These are phyloP conservation scores for Niveomyces coronatus DNA, from an alignment of 2,329 filamentous ascomycete species.

Conservation along the genomic window DNA sequence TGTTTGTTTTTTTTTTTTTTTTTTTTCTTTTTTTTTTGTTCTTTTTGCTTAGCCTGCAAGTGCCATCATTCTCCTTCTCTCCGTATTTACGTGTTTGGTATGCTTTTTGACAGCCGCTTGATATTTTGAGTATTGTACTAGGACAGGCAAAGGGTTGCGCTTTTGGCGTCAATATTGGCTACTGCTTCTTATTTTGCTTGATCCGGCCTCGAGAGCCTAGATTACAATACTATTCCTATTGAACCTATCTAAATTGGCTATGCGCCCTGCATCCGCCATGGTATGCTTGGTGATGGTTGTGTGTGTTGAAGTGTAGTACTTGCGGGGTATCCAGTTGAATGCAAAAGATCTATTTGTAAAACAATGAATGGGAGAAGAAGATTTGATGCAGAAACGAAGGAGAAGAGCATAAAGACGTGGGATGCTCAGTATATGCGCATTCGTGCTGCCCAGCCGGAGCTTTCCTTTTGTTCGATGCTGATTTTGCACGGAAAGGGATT, in stretches of 20 bases:
- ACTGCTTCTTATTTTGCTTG: constrained; percentile 6
- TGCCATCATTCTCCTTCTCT: too few relatives aligned
- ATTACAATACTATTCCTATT: too few relatives aligned
- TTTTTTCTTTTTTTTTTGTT: constrained; percentile 8
- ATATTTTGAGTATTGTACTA: constrained; percentile 6
- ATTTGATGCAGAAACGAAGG: constrained; percentile 1
- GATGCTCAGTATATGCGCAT: constrained; percentile 60
- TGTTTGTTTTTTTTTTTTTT: constrained; percentile 11
- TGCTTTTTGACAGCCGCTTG: constrained; percentile 2
- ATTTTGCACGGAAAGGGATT: constrained; percentile 97
- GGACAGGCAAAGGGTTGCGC: constrained; percentile 2
- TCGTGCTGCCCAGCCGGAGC: constrained; percentile 61
- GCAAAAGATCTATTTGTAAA: constrained; percentile 2
- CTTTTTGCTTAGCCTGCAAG: constrained; percentile 3
- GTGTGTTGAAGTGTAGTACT: too few relatives aligned
- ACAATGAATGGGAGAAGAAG: not conserved
- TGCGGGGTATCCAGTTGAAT: too few relatives aligned
- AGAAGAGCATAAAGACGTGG: not conserved
- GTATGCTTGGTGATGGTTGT: too few relatives aligned
- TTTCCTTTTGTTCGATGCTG: constrained; percentile 71
- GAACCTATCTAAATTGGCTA: too few relatives aligned
- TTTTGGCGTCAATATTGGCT: too few relatives aligned
- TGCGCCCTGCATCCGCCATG: too few relatives aligned
- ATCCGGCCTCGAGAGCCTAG: too few relatives aligned
- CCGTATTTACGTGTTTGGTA: too few relatives aligned